Conservation (phyloP, 177 flowering plant genomes). For the Vitis hybrid region DNA sequence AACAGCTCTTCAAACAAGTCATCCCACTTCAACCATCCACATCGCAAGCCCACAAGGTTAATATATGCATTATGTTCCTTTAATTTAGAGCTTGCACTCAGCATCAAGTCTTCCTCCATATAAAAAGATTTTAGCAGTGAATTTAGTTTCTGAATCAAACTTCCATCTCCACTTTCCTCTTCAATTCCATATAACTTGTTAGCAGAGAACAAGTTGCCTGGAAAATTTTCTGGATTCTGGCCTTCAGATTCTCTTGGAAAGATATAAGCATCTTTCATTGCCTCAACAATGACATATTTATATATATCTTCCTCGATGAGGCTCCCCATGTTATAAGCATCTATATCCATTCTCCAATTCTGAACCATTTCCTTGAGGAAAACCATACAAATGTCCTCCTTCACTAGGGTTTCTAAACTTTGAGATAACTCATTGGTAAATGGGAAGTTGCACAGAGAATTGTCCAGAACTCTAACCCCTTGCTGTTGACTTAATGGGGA, state of each 20-base stretch:
- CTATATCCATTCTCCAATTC: conserved; percentile 19
- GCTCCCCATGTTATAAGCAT: conserved; percentile 22
- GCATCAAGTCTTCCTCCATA: conserved; percentile 24
- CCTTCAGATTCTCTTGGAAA: conserved; percentile 1
- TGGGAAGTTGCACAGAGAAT: not conserved
- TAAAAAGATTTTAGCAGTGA: conserved; percentile 21
- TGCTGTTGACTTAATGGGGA: not conserved
- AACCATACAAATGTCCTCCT: conserved; percentile 20
- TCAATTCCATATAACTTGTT: conserved; percentile 1
- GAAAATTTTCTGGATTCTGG: conserved; percentile 2
- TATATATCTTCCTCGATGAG: conserved; percentile 34
- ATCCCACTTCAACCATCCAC: conserved; percentile 17
- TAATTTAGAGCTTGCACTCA: conserved; percentile 22
- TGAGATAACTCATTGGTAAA: not conserved
- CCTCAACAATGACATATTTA: conserved; percentile 32
- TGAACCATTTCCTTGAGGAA: conserved; percentile 16
- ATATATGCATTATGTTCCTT: conserved; percentile 20
- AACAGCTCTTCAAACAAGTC: conserved; percentile 13
- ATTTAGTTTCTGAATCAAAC: conserved; percentile 28
- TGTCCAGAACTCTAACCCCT: not conserved
- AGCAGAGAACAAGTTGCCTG: not conserved
- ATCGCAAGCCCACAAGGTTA: conserved; percentile 16
- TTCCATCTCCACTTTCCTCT: conserved; percentile 18
- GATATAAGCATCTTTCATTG: conserved; percentile 26
- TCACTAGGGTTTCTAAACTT: conserved; percentile 4